A percentile compares a stretch with the other conserved stretches of the same genome.
These are phyloP conservation scores for Alnus glutinosa DNA, from an alignment of 306 rosid species.

Conservation along the genomic window DNA sequence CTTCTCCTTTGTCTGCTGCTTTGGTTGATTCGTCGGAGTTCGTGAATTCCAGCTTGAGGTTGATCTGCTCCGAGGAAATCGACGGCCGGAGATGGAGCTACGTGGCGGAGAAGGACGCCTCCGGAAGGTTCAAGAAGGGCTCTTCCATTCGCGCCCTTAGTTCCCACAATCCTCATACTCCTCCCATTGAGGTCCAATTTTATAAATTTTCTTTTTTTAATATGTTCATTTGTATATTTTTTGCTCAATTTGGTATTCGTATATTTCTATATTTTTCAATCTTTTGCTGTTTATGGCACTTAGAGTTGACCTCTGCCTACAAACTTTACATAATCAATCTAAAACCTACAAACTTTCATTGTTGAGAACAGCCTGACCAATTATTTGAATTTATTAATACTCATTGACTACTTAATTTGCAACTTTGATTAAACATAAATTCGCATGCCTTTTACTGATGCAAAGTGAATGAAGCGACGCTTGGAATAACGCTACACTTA, in stretches of 20 bases:
- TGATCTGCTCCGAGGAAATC: conserved; percentile 86
- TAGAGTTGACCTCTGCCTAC: neutral
- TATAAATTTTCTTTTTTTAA: neutral
- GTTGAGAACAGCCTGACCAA: neutral
- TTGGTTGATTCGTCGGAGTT: conserved; percentile 26
- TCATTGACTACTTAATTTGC: neutral
- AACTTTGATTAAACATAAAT: neutral
- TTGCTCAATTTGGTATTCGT: neutral
- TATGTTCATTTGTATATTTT: neutral
- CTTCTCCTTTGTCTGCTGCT: neutral
- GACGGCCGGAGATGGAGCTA: conserved; percentile 90
- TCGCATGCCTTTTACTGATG: too few relatives aligned
- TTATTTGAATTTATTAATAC: neutral
- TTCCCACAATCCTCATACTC: conserved; percentile 65
- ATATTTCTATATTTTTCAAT: neutral
- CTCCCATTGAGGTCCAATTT: conserved; percentile 60
- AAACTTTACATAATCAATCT: neutral
- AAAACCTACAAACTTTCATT: neutral
- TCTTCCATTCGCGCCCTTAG: conserved; percentile 63
- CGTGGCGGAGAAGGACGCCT: conserved; percentile 62
- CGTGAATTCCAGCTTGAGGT: conserved; percentile 44
- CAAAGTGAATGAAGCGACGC: too few relatives aligned
- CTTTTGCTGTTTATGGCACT: neutral
- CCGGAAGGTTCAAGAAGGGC: conserved; percentile 53
- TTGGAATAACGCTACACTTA: too few relatives aligned